A percentile compares a stretch with the other conserved stretches of the same genome.
These are phyloP conservation scores for Parachaetomium inaequale DNA, from an alignment of 495 filamentous ascomycete genomes.

Conservation along the genomic window DNA sequence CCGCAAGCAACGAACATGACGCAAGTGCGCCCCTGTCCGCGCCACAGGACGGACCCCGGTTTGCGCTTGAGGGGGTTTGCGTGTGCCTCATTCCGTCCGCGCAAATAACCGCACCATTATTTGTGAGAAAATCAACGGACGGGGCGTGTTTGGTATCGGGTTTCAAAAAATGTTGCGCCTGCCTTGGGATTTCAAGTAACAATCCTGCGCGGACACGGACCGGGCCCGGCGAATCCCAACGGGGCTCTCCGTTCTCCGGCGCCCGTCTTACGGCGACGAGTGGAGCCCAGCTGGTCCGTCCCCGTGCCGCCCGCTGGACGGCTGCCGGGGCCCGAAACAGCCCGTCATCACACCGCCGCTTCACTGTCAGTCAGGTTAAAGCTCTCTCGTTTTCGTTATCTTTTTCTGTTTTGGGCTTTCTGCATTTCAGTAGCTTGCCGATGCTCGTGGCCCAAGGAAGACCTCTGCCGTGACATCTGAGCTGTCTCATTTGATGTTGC, in stretches of 20 bases:
- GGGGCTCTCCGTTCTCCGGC: not conserved
- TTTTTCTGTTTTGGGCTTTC: too few species aligned
- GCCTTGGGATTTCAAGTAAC: too few species aligned
- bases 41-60: not conserved
- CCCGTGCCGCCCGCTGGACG: too few species aligned
- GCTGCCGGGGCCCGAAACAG: too few species aligned
- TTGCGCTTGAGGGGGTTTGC: not conserved
- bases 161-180: not conserved
- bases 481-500: too few species aligned
- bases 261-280: not conserved
- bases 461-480: too few species aligned
- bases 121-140: not conserved
- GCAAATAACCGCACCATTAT: not conserved
- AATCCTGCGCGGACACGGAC: not conserved
- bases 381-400: too few species aligned
- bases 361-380: too few species aligned
- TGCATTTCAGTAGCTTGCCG: too few species aligned
- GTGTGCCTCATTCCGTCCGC: not conserved
- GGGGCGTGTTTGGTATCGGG: not conserved
- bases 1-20: constrained; percentile 5
- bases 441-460: too few species aligned
- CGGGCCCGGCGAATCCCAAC: not conserved
- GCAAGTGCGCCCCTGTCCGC: constrained; percentile 5
- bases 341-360: too few species aligned
- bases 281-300: not conserved